These are phyloP conservation scores for Fusarium oligoseptatum DNA, from an alignment of 2,329 filamentous ascomycete species.

Conservation along the genomic window DNA sequence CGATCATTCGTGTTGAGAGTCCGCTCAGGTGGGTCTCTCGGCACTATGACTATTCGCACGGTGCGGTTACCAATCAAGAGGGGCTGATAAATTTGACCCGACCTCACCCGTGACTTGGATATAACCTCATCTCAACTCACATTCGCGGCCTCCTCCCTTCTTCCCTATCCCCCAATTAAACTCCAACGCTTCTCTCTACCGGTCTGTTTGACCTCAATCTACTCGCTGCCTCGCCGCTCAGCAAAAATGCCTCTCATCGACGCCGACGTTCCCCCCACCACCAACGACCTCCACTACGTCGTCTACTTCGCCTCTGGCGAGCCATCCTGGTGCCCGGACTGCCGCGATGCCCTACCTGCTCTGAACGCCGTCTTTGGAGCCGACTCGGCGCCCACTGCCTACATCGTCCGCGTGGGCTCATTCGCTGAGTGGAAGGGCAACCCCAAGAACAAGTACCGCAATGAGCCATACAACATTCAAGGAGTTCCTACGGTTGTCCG, in stretches of 20 bases:
- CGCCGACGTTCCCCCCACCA: slow-evolving; percentile 42
- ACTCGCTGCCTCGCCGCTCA: neutral
- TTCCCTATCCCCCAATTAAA: neutral
- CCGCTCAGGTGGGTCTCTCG: neutral
- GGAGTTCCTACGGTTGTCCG: slow-evolving; percentile 47
- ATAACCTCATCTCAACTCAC: neutral
- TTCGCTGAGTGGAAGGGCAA: slow-evolving; percentile 43
- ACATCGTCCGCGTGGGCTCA: slow-evolving; percentile 45
- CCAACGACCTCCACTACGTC: slow-evolving; percentile 46
- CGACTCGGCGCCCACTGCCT: slow-evolving; percentile 41
- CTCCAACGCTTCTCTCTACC: neutral
- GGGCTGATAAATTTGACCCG: neutral
- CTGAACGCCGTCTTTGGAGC: slow-evolving; percentile 42
- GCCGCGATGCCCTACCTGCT: slow-evolving; percentile 43
- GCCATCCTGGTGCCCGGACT: slow-evolving; percentile 49
- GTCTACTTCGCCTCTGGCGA: slow-evolving; percentile 50
- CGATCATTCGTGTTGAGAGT: neutral
- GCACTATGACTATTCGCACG: neutral
- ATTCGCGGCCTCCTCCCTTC: neutral
- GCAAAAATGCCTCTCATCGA: slow-evolving; percentile 47
- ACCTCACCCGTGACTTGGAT: neutral
- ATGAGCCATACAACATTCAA: slow-evolving; percentile 44
- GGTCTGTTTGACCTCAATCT: neutral
- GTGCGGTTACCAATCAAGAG: neutral
- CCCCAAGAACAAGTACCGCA: slow-evolving; percentile 45